Evolutionary conservation across 805 yeast genomes (phyloP), one percentile per base, ranked within the genome.

Genomic region (Ogataea polymorpha): DNA sequence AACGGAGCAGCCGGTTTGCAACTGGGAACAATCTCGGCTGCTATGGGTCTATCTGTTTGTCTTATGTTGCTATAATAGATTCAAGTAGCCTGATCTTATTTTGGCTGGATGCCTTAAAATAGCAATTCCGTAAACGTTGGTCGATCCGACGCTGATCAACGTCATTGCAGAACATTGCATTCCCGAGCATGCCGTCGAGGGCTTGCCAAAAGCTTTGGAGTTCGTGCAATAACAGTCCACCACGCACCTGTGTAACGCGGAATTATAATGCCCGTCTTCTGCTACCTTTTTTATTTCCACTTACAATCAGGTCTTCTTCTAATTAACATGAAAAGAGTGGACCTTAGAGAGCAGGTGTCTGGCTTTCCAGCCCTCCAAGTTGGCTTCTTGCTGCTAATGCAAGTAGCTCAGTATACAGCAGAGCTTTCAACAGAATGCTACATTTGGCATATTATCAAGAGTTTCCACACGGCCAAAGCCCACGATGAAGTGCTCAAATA

Each of bases 371-470:
- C 7, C 28, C 16, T 32, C 20, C 35, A 32, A 16, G 15, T 23
- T 4, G 24, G 13, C 5, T 5, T 32, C 14, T 7, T 32, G 5
- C 21, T 32, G 9, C 35, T 32, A 6, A 15, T 23, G 5, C 35
- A 32, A n/a, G 11, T 23, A 2, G 35, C 35, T 5, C 35, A 32
- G 21, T 32, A 32, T 15, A 32, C 35, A 5, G 35, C 35, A 4
- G 23, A 15, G 13, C 23, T 14, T 6, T 32, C 35, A 9, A 32
- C 35, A 7, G 35, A 32, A 4, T 13, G 16, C 25, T 32, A 32
- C 26, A 21, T 32, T 13, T 32, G 35, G 35, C 35, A 32, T 18
- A 32, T 21, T 23, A 21, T 32, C 26, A 32, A 32, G 16, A 32
- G 35, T 13, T 32, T 32, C 16, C 35, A 32, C 26, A 32, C 17